These are phyloP conservation scores for Rhizoclosmatium globosum DNA, from an alignment of 192 early-diverging fungal genomes.

Conservation along the genomic window DNA sequence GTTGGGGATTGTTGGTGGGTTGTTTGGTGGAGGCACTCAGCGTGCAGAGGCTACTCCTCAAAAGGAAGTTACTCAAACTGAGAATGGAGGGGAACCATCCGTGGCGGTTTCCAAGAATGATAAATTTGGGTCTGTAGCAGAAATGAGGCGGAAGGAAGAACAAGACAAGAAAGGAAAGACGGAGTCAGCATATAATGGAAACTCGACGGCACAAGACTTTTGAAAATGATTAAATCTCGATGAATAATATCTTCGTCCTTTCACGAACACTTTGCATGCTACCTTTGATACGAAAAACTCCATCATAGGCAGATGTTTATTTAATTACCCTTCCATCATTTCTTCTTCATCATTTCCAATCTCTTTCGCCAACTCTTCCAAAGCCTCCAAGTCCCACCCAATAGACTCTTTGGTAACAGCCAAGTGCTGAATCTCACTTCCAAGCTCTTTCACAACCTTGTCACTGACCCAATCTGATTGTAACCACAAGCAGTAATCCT, in stretches of 20 bases:
- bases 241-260: no score
- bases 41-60: neutral
- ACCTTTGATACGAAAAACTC: no score
- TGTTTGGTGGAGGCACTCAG: neutral
- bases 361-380: constrained; percentile 75
- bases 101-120: neutral
- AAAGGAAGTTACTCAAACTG: neutral
- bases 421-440: constrained; percentile 79
- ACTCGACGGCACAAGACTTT: constrained; percentile 29
- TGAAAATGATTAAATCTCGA: neutral
- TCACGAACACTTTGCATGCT: no score
- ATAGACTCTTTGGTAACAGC: constrained; percentile 71
- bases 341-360: constrained; percentile 22
- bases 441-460: constrained; percentile 75
- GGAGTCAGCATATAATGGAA: constrained; percentile 20
- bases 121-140: neutral
- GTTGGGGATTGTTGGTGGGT: neutral
- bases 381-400: constrained; percentile 82
- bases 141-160: no score
- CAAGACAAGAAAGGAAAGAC: neutral
- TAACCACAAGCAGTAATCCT: constrained; percentile 98
- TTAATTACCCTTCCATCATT: neutral
- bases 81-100: neutral
- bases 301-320: neutral
- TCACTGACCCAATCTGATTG: constrained; percentile 82